Evolutionary conservation across 176 grass and related monocot genomes (phyloP).

Genomic region (Musa schizocarpa): DNA sequence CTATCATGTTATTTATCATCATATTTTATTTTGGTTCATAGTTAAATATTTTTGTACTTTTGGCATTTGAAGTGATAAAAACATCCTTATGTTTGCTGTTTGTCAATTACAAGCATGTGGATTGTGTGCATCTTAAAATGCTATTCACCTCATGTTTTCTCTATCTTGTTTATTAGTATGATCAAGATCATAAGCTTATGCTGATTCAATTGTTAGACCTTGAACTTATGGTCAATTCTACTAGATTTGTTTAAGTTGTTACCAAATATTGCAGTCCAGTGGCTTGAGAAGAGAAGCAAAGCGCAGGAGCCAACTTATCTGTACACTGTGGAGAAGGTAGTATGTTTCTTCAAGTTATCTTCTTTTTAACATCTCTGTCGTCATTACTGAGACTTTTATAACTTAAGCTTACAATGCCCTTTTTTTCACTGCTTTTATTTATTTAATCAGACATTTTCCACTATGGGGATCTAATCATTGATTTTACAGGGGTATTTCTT

Average conservation of each 20-base stretch:
- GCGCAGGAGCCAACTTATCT: conserved; percentile 10
- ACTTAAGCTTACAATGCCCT: not conserved
- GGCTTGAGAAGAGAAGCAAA: conserved; percentile 23
- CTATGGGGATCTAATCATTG: not conserved
- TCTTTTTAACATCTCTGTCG: not conserved
- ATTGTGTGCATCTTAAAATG: too few species aligned
- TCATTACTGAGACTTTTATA: not conserved
- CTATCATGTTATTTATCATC: not conserved
- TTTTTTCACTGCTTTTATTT: too few species aligned
- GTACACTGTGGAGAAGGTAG: conserved; percentile 17
- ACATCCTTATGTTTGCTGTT: too few species aligned
- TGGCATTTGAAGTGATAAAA: not conserved
- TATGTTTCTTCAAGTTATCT: not conserved
- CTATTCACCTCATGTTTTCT: not conserved
- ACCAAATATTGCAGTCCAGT: conserved; percentile 9
- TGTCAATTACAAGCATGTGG: too few species aligned
- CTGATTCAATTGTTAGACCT: not conserved
- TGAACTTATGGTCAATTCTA: not conserved
- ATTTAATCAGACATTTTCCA: too few species aligned
- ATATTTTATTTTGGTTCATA: not conserved
- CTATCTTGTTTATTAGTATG: not conserved
- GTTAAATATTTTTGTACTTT: not conserved
- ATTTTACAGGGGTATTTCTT: conserved; percentile 17
- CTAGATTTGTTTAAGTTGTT: conserved; percentile 2
- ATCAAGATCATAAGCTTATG: not conserved